Evolutionary conservation across 176 grass and related monocot species (phyloP).

Genomic region (Aegilops bicornis): DNA sequence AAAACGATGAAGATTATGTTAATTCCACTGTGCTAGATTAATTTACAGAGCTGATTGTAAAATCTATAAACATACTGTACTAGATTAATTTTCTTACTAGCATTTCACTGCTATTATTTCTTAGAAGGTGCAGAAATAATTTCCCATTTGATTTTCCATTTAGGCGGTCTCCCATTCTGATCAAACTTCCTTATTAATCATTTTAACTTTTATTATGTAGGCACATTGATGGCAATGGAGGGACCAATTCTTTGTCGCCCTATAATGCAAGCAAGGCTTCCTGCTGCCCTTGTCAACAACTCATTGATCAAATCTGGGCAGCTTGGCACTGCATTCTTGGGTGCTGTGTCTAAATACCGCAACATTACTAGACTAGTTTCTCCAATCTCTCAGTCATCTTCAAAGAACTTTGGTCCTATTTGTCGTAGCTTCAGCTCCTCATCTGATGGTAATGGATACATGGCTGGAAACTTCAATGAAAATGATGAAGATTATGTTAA

Average conservation of each 20-base stretch:
- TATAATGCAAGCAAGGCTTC: slow-evolving; percentile 51
- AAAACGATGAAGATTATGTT: background rate
- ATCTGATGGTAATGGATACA: slow-evolving; percentile 76
- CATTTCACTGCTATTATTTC: background rate
- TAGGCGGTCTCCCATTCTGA: background rate
- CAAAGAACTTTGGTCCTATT: slow-evolving; percentile 35
- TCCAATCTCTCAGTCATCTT: slow-evolving; percentile 24
- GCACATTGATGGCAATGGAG: slow-evolving; percentile 60
- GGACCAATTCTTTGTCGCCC: slow-evolving; percentile 58
- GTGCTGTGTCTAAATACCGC: slow-evolving; percentile 47
- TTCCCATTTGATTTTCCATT: background rate
- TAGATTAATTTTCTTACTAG: background rate
- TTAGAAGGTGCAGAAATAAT: background rate
- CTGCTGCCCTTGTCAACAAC: slow-evolving; percentile 36
- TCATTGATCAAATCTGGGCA: slow-evolving; percentile 43
- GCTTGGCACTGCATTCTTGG: slow-evolving; percentile 52
- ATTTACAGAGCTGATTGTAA: background rate
- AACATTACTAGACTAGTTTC: slow-evolving; percentile 39
- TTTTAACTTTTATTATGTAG: background rate
- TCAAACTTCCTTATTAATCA: background rate
- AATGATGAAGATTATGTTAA: slow-evolving; percentile 90
- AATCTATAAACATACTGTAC: background rate
- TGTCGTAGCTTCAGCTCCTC: slow-evolving; percentile 75
- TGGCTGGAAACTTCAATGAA: slow-evolving; percentile 79
- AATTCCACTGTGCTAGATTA: background rate